A percentile compares a stretch with the other conserved stretches of the same genome.
These are phyloP conservation scores for Sporothrix schenckii DNA, from an alignment of 2,329 filamentous ascomycete genomes.

Conservation along the genomic window DNA sequence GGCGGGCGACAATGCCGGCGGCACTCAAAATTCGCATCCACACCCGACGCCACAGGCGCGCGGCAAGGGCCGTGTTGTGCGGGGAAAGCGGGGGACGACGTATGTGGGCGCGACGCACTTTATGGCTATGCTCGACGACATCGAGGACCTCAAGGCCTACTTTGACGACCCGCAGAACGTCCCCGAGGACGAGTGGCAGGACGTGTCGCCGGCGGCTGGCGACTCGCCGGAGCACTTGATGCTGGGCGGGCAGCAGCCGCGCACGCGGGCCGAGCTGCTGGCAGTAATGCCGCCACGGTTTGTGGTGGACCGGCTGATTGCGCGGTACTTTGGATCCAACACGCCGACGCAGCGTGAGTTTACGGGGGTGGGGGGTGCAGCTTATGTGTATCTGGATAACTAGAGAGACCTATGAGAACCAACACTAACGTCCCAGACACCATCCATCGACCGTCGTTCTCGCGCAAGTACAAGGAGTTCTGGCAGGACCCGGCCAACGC, in stretches of 20 bases:
- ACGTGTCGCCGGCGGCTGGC: constrained; percentile 37
- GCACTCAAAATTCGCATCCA: not conserved
- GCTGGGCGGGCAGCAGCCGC: constrained; percentile 42
- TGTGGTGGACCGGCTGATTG: constrained; percentile 55
- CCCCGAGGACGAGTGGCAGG: constrained; percentile 43
- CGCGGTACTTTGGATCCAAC: constrained; percentile 57
- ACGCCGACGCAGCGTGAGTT: constrained; percentile 50
- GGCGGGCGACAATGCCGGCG: not conserved
- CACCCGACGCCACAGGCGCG: not conserved
- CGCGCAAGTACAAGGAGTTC: constrained; percentile 38
- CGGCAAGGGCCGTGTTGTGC: constrained; percentile 49
- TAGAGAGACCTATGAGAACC: no score
- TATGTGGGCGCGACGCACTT: constrained; percentile 64
- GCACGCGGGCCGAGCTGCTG: constrained; percentile 52
- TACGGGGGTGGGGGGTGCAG: no score
- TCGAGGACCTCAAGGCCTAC: constrained; percentile 61
- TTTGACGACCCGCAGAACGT: constrained; percentile 54
- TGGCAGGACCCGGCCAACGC: constrained; percentile 38
- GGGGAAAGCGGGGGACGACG: constrained; percentile 49
- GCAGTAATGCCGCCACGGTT: constrained; percentile 51
- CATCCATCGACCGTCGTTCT: constrained; percentile 53
- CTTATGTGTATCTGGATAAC: no score
- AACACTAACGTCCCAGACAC: constrained; percentile 38
- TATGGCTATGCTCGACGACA: constrained; percentile 64
- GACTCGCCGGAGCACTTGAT: constrained; percentile 50